Evolutionary conservation across 768 basidiomycete species (phyloP), one percentile per base, ranked within the genome.

Genomic region (Panellus pusillus): DNA sequence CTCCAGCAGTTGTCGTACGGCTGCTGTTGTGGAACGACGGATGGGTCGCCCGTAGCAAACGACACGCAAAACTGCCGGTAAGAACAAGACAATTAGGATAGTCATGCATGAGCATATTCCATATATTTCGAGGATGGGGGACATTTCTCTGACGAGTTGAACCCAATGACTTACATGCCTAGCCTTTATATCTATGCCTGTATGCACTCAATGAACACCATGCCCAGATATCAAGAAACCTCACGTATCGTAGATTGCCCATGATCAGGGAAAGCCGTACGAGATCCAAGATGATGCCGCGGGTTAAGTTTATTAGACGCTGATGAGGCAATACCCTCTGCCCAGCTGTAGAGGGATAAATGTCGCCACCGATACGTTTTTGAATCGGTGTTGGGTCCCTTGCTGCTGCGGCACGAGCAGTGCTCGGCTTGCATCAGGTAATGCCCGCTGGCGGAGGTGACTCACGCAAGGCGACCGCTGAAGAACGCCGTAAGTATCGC

Each of bases 91-190:
- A n/a, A 20, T 27, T 9, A 57, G 41, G 60, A 57, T 47, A 14
- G 43, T 9, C 38, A 28, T 44, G 55, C 19, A 42, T 56, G 31
- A 4, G 43, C 55, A 57, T 46, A 57, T 54, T 13, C 55, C 54
- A 57, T 56, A 57, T 32, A 57, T 11, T 19, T 61, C 50, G 47
- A 54, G 38, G 3, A 37, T 41, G 55, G 20, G 19, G 44, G 52
- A 35, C 46, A 57, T 57, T 43, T 52, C 46, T 52, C 48, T 59
- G 58, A 55, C 52, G 18, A 40, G 52, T 12, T 47, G 28, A 19
- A 18, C 18, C 41, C 40, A 43, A 13, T n/a, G n/a, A n/a, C 38
- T 44, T 49, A 48, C 50, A 52, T 52, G 44, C 15, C 6, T 44
- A 41, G 41, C 55, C 42, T 57, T 57, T 57, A 57, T 52, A 52